A percentile compares a stretch with the other conserved stretches of the same genome.
These are phyloP conservation scores for Fistulifera solaris DNA, from an alignment of 108 stramenopile genomes.

Conservation along the genomic window DNA sequence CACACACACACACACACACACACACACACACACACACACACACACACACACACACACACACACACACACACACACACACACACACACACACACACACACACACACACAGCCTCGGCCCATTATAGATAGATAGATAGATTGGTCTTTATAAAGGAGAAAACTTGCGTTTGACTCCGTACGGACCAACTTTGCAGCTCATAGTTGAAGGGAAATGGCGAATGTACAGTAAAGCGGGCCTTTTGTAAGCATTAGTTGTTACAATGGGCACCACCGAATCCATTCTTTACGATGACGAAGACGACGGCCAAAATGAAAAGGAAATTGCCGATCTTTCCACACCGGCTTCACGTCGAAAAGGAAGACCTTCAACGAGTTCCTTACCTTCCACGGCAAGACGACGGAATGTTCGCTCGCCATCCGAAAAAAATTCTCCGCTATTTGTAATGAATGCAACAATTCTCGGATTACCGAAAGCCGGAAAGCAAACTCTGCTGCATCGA, in stretches of 20 bases:
- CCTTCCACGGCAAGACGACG: background rate
- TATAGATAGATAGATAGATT: too few species aligned
- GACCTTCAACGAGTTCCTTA: background rate
- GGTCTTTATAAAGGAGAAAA: too few species aligned
- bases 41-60: too few species aligned
- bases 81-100: too few species aligned
- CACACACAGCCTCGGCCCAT: too few species aligned
- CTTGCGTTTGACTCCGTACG: too few species aligned
- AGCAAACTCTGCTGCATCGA: slow-evolving; percentile 33
- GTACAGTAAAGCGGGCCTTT: too few species aligned
- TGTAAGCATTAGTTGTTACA: background rate
- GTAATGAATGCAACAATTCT: slow-evolving; percentile 22
- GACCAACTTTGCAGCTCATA: too few species aligned
- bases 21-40: too few species aligned
- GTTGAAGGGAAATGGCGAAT: too few species aligned
- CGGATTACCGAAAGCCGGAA: slow-evolving; percentile 38
- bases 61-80: too few species aligned
- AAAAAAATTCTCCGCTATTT: background rate
- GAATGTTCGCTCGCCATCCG: background rate
- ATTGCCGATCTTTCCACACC: background rate
- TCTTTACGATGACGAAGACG: slow-evolving; percentile 7
- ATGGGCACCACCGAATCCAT: slow-evolving; percentile 32
- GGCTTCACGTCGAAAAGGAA: background rate
- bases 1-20: too few species aligned
- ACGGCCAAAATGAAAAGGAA: background rate